phyloP scores from a whole-genome alignment of 352 stramenopile genomes.

The Phytophthora podocarpi region DNA sequence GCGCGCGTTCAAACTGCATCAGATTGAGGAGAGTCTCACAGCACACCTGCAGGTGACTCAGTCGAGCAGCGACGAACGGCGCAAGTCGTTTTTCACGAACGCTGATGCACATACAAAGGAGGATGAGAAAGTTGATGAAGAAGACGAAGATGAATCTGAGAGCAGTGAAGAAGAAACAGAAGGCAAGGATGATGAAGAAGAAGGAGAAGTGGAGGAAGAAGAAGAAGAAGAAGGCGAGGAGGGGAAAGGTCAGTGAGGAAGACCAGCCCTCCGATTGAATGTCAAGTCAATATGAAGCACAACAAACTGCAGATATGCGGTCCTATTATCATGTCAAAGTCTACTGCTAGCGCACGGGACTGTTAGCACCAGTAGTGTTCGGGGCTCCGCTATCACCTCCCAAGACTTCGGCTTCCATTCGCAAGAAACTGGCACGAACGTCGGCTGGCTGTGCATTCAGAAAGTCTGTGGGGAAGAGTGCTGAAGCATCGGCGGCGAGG shows the following conservation, averaged over 20 bases:
- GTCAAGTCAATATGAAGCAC: constrained; percentile 20
- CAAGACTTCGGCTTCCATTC: constrained; percentile 55
- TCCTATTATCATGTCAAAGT: neutral
- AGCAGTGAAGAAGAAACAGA: constrained; percentile 10
- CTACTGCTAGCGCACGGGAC: constrained; percentile 12
- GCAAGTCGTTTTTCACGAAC: constrained; percentile 34
- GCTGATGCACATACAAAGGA: constrained; percentile 8
- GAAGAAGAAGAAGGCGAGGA: neutral
- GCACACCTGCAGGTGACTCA: constrained; percentile 66
- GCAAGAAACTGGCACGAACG: constrained; percentile 64
- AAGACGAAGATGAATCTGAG: constrained; percentile 4
- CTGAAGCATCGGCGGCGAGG: constrained; percentile 72
- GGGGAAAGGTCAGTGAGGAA: constrained; percentile 6
- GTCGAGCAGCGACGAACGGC: constrained; percentile 36
- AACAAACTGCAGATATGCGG: neutral
- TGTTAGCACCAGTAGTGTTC: neutral
- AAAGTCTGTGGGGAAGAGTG: constrained; percentile 84
- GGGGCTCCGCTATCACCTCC: constrained; percentile 16
- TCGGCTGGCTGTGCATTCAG: constrained; percentile 65
- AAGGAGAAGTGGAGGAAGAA: neutral
- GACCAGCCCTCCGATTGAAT: constrained; percentile 25
- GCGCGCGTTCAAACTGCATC: constrained; percentile 77
- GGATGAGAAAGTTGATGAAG: constrained; percentile 11
- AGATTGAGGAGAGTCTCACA: constrained; percentile 75
- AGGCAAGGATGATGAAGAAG: neutral